phyloP scores from a whole-genome alignment of 1,284 basidiomycete species.

The Agaricales sp. region DNA sequence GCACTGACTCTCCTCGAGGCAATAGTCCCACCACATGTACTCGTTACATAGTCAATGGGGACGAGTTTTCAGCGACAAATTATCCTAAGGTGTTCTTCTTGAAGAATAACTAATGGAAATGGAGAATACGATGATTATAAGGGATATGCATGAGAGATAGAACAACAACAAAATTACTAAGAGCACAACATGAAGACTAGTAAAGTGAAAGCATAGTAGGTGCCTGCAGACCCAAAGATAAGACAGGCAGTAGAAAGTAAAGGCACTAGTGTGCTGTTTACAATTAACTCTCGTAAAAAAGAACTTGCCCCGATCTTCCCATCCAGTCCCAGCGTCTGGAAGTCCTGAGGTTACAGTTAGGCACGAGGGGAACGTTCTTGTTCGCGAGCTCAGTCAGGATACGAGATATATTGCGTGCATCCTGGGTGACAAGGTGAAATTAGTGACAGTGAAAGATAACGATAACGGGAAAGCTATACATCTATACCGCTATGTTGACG shows the following conservation, averaged over 20 bases:
- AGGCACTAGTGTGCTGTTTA: conserved; percentile 36
- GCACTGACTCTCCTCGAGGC: background rate
- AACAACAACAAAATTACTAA: no score
- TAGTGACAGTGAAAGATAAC: conserved; percentile 11
- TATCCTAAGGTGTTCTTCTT: no score
- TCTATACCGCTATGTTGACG: conserved; percentile 83
- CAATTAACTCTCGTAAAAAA: conserved; percentile 14
- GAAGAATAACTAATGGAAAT: no score
- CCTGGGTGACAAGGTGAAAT: conserved; percentile 33
- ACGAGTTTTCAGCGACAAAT: no score
- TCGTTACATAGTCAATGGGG: no score
- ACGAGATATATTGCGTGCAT: conserved; percentile 77
- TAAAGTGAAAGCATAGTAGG: background rate
- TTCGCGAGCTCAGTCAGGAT: conserved; percentile 68
- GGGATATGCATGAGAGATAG: no score
- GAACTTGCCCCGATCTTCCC: conserved; percentile 58
- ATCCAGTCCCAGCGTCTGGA: conserved; percentile 74
- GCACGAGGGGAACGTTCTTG: conserved; percentile 52
- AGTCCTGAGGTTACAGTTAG: conserved; percentile 64
- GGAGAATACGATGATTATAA: no score
- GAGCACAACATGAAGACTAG: no score
- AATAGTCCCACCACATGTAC: no score
- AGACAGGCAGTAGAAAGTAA: background rate
- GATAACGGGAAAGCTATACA: conserved; percentile 26
- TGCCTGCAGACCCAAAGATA: background rate